Percentiles rank a stretch among this genome's conserved stretches.
phyloP scores from a whole-genome alignment of 805 yeast genomes.

The Zygotorulaspora danielsina region DNA sequence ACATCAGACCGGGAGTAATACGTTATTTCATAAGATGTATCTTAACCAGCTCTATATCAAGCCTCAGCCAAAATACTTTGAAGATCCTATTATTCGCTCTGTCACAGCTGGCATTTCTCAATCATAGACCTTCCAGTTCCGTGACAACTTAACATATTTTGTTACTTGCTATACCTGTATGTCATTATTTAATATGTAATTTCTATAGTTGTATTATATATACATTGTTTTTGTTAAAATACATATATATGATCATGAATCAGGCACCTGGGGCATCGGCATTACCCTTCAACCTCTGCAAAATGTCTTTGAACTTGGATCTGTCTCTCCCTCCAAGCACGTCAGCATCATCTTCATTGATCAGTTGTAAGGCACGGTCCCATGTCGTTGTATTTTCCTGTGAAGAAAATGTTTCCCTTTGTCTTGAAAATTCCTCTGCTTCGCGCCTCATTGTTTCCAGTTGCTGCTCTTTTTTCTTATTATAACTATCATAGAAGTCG shows the following conservation, averaged over 20 bases:
- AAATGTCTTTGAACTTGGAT: slow-evolving; percentile 62
- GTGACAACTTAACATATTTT: too few relatives aligned
- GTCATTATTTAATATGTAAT: slow-evolving; percentile 29
- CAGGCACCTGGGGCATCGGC: slow-evolving; percentile 72
- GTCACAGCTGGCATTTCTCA: slow-evolving; percentile 19
- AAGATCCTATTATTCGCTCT: slow-evolving; percentile 13
- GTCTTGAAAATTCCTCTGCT: slow-evolving; percentile 63
- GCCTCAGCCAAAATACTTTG: not conserved
- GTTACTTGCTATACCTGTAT: too few relatives aligned
- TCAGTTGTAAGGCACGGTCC: slow-evolving; percentile 60
- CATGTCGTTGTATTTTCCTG: slow-evolving; percentile 76
- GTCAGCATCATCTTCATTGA: slow-evolving; percentile 43
- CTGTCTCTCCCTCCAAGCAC: slow-evolving; percentile 53
- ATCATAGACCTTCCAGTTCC: slow-evolving; percentile 3
- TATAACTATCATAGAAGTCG: slow-evolving; percentile 88
- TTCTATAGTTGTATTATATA: slow-evolving; percentile 36
- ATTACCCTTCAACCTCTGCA: slow-evolving; percentile 63
- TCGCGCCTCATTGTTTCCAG: slow-evolving; percentile 60
- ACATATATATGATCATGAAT: slow-evolving; percentile 14
- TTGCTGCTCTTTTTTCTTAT: slow-evolving; percentile 70
- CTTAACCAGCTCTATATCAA: slow-evolving; percentile 4
- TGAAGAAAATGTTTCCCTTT: slow-evolving; percentile 71
- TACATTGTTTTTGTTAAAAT: not conserved
- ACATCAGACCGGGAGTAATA: slow-evolving; percentile 21
- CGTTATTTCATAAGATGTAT: slow-evolving; percentile 18